Base-by-base conservation (phyloP, 257 asterid genomes). In the Echium plantagineum region DNA sequence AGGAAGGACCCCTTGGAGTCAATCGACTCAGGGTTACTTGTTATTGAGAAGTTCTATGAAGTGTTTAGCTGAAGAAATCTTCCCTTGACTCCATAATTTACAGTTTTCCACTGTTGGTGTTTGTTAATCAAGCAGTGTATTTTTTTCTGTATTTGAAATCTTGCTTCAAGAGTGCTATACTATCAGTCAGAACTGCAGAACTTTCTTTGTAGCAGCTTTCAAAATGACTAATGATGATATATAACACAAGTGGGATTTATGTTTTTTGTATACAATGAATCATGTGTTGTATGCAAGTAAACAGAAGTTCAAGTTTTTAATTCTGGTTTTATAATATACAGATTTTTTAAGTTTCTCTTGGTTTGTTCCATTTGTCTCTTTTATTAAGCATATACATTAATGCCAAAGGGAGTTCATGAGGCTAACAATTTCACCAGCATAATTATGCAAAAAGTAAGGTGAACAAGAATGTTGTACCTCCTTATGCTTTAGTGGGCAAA, bases 1-100 rank as follows among this genome's bases (percentile, higher is more conserved):
- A 64, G 97, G 20, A 88, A 88, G 70, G 98, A 91, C 68, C 98
- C 94, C 0, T 71, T 88, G 83, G 95, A 88, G 73, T 82, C 98
- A 0, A 93, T 93, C 4, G 96, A 93, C 83, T 93, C 98, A 0
- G 98, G 98, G 0, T 65, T 84, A 58, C 95, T 88, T 24, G 94
- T 88, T 62, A 75, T 85, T 55, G 98, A 91, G 82, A 91, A 91
- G 71, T 91, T 91, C 72, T 84, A 81, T 20, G 94, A 91, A 75
- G 85, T 86, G 61, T 83, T 85, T 62, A 73, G 78, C 75, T 90
- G 71, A 85, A 60, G 71, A 38, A 35, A 66, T 64, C 53, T 58
- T n/a, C 15, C 8, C 52, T 16, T 24, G 16, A 58, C 9, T 61
- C 51, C 57, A 61, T 65, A 59, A 42, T 49, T 71, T n/a, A n/a